A percentile compares a stretch with the other conserved stretches of the same genome.
Conservation (phyloP, 2,329 filamentous ascomycete genomes). For the Lasiodiplodia sp. region DNA sequence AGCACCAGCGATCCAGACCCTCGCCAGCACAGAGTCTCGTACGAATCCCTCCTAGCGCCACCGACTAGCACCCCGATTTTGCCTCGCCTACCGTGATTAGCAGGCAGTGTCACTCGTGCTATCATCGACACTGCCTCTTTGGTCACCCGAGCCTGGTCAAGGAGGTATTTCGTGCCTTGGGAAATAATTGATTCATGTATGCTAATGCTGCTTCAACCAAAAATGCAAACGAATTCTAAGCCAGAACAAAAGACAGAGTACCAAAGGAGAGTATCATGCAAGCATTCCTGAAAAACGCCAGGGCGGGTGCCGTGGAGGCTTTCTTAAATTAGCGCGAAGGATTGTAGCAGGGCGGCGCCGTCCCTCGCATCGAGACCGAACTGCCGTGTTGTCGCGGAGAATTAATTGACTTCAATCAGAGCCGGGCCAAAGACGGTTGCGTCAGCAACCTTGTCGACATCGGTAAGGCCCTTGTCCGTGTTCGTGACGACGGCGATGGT, state of each 20-base stretch:
- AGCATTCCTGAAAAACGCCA: not conserved
- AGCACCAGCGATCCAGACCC: too few species aligned
- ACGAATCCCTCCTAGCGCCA: too few species aligned
- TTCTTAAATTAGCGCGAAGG: not conserved
- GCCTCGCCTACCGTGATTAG: not conserved
- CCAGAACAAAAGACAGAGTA: not conserved
- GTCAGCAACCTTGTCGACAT: slow-evolving; percentile 24
- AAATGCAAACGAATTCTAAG: not conserved
- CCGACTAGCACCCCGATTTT: not conserved
- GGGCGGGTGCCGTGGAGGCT: not conserved
- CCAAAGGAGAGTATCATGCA: not conserved
- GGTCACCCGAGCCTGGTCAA: not conserved
- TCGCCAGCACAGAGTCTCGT: not conserved
- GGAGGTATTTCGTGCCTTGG: too few species aligned
- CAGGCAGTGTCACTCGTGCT: not conserved
- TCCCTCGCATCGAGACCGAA: not conserved
- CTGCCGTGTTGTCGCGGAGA: not conserved
- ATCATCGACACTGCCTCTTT: not conserved
- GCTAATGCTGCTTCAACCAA: not conserved
- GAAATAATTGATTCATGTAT: not conserved
- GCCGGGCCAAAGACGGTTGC: slow-evolving; percentile 24
- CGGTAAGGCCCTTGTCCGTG: slow-evolving; percentile 17
- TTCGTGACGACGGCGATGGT: slow-evolving; percentile 22
- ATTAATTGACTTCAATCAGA: slow-evolving; percentile 17
- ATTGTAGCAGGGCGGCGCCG: not conserved